Conservation (phyloP, 805 yeast genomes). For the Hanseniaspora guilliermondii region DNA sequence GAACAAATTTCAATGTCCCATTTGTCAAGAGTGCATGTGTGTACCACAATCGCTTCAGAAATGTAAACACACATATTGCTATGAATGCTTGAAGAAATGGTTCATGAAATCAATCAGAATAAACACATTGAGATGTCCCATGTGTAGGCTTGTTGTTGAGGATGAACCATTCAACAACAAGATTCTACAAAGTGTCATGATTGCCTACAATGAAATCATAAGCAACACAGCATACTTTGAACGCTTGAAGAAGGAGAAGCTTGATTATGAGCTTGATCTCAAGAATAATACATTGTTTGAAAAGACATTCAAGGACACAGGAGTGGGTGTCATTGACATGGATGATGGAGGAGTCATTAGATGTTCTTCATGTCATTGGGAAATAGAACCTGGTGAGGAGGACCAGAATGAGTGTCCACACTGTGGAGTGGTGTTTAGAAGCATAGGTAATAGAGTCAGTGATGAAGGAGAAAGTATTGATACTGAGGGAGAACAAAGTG, state of each 20-base stretch:
- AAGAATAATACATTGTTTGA: constrained; percentile 34
- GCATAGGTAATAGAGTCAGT: constrained; percentile 16
- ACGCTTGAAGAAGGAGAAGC: constrained; percentile 12
- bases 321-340: constrained; percentile 41
- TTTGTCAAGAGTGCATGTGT: constrained; percentile 59
- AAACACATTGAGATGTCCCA: constrained; percentile 44
- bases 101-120: constrained; percentile 33
- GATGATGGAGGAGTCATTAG: constrained; percentile 60
- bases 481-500: constrained; percentile 10
- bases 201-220: constrained; percentile 28
- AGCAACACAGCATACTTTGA: constrained; percentile 18
- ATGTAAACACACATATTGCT: constrained; percentile 71
- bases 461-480: constrained; percentile 14
- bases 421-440: constrained; percentile 45
- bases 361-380: constrained; percentile 73
- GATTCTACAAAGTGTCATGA: constrained; percentile 34
- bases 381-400: constrained; percentile 30
- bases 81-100: constrained; percentile 54
- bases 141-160: constrained; percentile 43
- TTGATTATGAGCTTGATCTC: constrained; percentile 33
- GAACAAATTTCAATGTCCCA: constrained; percentile 37
- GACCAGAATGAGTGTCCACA: constrained; percentile 54
- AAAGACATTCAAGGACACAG: constrained; percentile 36
- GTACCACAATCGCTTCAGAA: constrained; percentile 45
- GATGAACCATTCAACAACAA: constrained; percentile 43